A percentile compares a stretch with the other conserved stretches of the same genome.
Conservation (phyloP, 2,329 filamentous ascomycete species). For the Torrubiellomyces zombiae region DNA sequence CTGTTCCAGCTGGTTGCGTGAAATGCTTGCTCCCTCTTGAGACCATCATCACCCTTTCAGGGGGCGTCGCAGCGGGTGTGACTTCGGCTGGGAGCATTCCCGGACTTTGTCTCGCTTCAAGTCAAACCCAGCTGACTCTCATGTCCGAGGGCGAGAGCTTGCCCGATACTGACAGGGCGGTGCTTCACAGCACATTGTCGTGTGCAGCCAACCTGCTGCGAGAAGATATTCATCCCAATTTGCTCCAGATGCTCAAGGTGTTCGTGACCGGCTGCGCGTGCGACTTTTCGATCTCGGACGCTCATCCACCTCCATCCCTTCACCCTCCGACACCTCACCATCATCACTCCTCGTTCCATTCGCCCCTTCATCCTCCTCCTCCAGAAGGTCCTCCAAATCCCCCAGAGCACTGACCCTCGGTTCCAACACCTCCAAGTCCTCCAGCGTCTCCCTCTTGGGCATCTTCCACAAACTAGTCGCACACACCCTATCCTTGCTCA, state of each 20-base stretch:
- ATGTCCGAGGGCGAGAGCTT: too few relatives aligned
- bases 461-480: constrained; percentile 88
- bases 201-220: too few relatives aligned
- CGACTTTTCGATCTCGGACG: constrained; percentile 9
- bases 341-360: constrained; percentile 8
- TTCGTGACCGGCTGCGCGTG: constrained; percentile 10
- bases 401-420: constrained; percentile 70
- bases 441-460: constrained; percentile 62
- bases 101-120: too few relatives aligned
- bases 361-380: constrained; percentile 35
- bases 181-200: too few relatives aligned
- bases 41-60: too few relatives aligned
- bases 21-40: too few relatives aligned
- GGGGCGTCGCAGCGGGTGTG: too few relatives aligned
- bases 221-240: too few relatives aligned
- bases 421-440: constrained; percentile 79
- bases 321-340: constrained; percentile 7
- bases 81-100: too few relatives aligned
- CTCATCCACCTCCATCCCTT: constrained; percentile 23
- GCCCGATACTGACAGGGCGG: too few relatives aligned
- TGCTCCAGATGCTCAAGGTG: constrained; percentile 4
- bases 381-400: constrained; percentile 56
- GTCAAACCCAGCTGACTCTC: too few relatives aligned
- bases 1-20: too few relatives aligned
- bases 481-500: constrained; percentile 79